Evolutionary conservation across 257 asterid species (phyloP), one percentile per base, ranked within the genome.

Genomic region (Gardenia jasminoides): DNA sequence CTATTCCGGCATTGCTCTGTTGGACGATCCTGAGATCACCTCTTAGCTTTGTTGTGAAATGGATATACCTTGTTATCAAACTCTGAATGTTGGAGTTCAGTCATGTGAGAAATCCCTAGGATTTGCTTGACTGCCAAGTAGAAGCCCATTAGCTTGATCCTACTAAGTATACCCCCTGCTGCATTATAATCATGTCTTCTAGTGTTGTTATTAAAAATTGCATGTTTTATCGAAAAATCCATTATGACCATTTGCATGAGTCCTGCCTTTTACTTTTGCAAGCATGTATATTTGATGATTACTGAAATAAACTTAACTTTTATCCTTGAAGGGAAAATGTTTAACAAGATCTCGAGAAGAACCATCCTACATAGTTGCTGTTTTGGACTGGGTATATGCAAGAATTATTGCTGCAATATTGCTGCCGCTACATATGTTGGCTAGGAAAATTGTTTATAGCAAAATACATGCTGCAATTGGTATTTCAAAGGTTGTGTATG

Each of bases 351-450:
- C 90, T 82, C 84, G 61, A 30, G 81, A 89, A 74, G 92, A 90
- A 82, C 97, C 97, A 80, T 85, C 92, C 68, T 84, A 81, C 82
- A 68, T 89, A 79, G 85, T 82, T 78, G 89, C 95, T 46, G 52
- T 81, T 75, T 79, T 90, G 47, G 98, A 94, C 88, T 88, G 92
- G 91, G 84, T 91, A 78, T 85, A 86, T 88, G 94, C 98, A 71
- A 84, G 95, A 85, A 80, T 83, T 31, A 46, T 90, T 80, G 96
- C 94, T 80, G 78, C 82, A 22, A 65, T 91, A 58, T 79, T 94
- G 81, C 86, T 79, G 88, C 98, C 98, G 44, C 69, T 94, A 69
- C 98, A 94, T 88, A n/a, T 80, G 78, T 81, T 94, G 80, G 98
- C 98, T 24, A 89, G 86, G 86, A 91, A 88, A 88, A 78, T 91